Percentiles rank a stretch among this genome's conserved stretches.
Evolutionary conservation across 139 green algal species (phyloP).

Genomic region (Volvox africanus): DNA sequence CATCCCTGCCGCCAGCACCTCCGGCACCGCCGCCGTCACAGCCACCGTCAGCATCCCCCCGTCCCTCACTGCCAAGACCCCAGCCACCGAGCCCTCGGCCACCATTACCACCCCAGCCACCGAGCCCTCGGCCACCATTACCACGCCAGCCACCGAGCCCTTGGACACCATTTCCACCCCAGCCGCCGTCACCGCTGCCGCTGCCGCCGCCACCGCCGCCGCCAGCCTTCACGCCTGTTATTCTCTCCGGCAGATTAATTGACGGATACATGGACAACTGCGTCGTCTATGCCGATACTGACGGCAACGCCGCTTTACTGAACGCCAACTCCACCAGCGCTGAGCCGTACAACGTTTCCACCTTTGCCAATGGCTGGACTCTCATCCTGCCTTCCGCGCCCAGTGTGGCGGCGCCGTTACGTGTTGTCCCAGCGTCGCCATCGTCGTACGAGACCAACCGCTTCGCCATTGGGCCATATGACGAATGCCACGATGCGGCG

Average conservation of each 20-base stretch:
- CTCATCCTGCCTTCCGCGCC: background rate
- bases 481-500: conserved; percentile 36
- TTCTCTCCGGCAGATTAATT: background rate
- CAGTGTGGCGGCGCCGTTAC: background rate
- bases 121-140: background rate
- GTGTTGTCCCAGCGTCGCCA: conserved; percentile 15
- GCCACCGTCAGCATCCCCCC: background rate
- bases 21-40: background rate
- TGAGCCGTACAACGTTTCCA: conserved; percentile 20
- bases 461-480: background rate
- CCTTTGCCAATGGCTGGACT: conserved; percentile 26
- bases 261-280: conserved; percentile 45
- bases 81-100: background rate
- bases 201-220: conserved; percentile 3
- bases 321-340: background rate
- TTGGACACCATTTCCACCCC: background rate
- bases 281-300: conserved; percentile 31
- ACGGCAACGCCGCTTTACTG: background rate
- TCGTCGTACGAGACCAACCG: conserved; percentile 19
- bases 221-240: background rate
- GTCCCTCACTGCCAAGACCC: background rate
- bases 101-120: background rate
- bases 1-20: background rate
- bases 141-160: background rate
- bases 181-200: background rate